These are phyloP conservation scores for Fusarium brachygibbosum DNA, from an alignment of 2,329 filamentous ascomycete genomes.

Conservation along the genomic window DNA sequence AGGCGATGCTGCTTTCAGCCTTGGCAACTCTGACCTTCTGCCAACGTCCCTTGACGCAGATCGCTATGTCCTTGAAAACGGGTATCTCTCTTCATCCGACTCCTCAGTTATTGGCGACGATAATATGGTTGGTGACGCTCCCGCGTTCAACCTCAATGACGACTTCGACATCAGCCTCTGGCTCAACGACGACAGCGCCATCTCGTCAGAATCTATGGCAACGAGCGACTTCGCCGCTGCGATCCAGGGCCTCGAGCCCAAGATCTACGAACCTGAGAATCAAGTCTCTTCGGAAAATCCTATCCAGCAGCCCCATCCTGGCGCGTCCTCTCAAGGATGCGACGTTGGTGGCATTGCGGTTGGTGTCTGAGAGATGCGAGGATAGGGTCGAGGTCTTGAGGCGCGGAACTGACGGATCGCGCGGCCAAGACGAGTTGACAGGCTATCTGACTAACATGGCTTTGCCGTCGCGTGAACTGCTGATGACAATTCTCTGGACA, in stretches of 20 bases:
- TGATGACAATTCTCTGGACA: conserved; percentile 64
- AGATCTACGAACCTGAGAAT: conserved; percentile 71
- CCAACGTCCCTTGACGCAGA: conserved; percentile 78
- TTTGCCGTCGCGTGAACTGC: conserved; percentile 62
- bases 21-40: conserved; percentile 77
- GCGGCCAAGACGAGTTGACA: conserved; percentile 55
- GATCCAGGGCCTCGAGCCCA: conserved; percentile 66
- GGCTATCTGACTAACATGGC: conserved; percentile 55
- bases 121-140: conserved; percentile 74
- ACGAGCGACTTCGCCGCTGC: conserved; percentile 65
- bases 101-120: conserved; percentile 74
- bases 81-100: conserved; percentile 80
- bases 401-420: conserved; percentile 54
- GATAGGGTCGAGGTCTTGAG: conserved; percentile 59
- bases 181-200: conserved; percentile 66
- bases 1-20: conserved; percentile 74
- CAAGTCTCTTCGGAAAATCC: conserved; percentile 73
- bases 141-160: conserved; percentile 63
- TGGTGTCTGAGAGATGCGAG: conserved; percentile 71
- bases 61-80: conserved; percentile 82
- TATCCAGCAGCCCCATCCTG: conserved; percentile 80
- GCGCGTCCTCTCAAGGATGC: conserved; percentile 80
- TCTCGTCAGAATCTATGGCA: conserved; percentile 63
- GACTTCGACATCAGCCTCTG: conserved; percentile 68
- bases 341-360: conserved; percentile 81